Base-by-base conservation (phyloP, 2,329 filamentous ascomycete genomes). In the Xylaria arbuscula region DNA sequence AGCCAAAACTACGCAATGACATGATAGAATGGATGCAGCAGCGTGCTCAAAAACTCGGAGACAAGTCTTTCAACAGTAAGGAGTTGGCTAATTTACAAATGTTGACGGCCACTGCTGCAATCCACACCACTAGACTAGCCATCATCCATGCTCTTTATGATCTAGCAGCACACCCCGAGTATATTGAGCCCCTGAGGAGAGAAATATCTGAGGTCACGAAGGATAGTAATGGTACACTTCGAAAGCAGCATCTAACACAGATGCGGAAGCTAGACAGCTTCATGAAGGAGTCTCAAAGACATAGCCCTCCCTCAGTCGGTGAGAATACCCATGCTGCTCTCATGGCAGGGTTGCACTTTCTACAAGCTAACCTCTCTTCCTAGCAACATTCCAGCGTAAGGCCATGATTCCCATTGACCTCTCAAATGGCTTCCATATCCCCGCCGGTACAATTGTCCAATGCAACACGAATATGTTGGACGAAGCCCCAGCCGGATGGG, bases 111-210 rank as follows among this genome's bases (percentile, higher is more conserved):
- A 76, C 80, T 13, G 78, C 79, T 2, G 76, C 80, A 6, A 81
- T 82, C 15, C 77, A 80, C 57, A 80, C 79, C 0, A 81, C 78
- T 0, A 69, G 77, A 11, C 69, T 77, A 38, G 73, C 78, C 2
- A 67, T 77, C 5, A 80, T 79, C 1, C 83, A 63, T 71, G 78
- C 48, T 2, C 71, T 86, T 45, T 82, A 80, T 64, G 83, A 86
- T 64, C 75, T 86, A 2, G 78, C 77, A 2, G 76, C 79, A 15
- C 69, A 70, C 13, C 83, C 81, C 0, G 82, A 86, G 71, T 82
- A 81, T 69, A 72, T 84, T 32, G 78, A 83, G 38, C 79, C 80
- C 3, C 72, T 84, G 24, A 78, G 83, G 10, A 73, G 81, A 24
- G 83, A 85, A 71, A 81, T 83, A 24, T 19, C 69, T 8, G 74